phyloP scores from a whole-genome alignment of 2,329 filamentous ascomycete genomes.

The Cladosporium sp. region DNA sequence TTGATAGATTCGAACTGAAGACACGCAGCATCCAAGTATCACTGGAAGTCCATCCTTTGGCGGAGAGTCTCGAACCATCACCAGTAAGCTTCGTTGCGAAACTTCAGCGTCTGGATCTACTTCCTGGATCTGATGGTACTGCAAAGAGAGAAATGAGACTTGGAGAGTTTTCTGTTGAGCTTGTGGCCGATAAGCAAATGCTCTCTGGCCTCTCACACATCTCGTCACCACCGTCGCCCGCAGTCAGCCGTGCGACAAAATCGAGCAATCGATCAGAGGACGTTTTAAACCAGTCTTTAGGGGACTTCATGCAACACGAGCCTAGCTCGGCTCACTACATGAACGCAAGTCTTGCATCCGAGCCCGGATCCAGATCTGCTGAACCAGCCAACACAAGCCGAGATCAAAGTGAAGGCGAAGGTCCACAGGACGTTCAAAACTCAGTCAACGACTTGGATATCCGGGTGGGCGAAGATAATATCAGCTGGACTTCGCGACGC shows the following conservation, averaged over 20 bases:
- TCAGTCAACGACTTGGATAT: slow-evolving; percentile 25
- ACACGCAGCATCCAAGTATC: slow-evolving; percentile 63
- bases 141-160: slow-evolving; percentile 19
- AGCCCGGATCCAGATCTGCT: too few species aligned
- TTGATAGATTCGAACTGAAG: slow-evolving; percentile 64
- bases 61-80: background rate
- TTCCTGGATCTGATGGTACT: slow-evolving; percentile 1
- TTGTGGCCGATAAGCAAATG: slow-evolving; percentile 23
- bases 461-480: slow-evolving; percentile 33
- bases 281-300: slow-evolving; percentile 2
- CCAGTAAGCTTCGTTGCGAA: background rate
- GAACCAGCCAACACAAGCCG: too few species aligned
- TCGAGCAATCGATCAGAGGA: slow-evolving; percentile 8
- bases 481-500: slow-evolving; percentile 32
- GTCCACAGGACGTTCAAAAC: background rate
- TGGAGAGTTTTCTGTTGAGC: slow-evolving; percentile 23
- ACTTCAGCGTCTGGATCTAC: background rate
- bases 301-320: background rate
- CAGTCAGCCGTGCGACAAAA: slow-evolving; percentile 13
- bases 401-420: too few species aligned
- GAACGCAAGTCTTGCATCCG: too few species aligned
- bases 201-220: slow-evolving; percentile 21
- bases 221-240: slow-evolving; percentile 14
- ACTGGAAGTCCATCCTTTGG: slow-evolving; percentile 32
- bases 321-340: background rate